Base-by-base conservation (phyloP, 2,329 filamentous ascomycete species). In the Passalora sequoiae region DNA sequence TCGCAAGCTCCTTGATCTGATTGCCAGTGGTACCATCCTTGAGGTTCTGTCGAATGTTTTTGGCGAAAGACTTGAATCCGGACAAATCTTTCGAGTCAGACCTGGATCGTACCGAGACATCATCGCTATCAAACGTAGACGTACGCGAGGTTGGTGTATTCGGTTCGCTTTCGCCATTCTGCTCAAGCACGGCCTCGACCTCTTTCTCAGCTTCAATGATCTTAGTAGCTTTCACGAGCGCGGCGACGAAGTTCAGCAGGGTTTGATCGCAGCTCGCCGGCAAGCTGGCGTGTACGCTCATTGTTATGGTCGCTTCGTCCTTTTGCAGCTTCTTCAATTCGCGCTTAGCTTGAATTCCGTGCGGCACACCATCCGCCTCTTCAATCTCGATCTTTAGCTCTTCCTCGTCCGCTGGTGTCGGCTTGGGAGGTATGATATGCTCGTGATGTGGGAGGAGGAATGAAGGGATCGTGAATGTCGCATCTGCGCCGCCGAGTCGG, bases 191-290 rank as follows among this genome's bases (percentile, higher is more conserved):
- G 9, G 66, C 65, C 39, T 69, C 66, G 19, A 65, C 50, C 10
- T 68, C 67, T 45, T 70, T 74, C 51, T 76, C 73, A 19, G 71
- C 60, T 51, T 77, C 74, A 33, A 76, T 73, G 27, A 77, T 66
- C 49, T 77, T 77, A n/a, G 69, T 76, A 0, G 74, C 74, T 53
- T 77, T 78, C n/a, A 76, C 68, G 1, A 76, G 61, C 1, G 74
- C 73, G 1, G 74, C 73, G n/a, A 71, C 61, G 56, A 76, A 77
- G 51, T 75, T 70, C 39, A 78, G 68, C 3, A 77, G 61, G 15
- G 69, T 67, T 47, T 76, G 73, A 44, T 75, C 67, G 46, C 77
- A 73, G 3, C 63, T 59, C 1, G 71, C 70, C 0, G 75, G 75
- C 1, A 77, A 59, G 30, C 69, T 67, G 3, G 64, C 72, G 45